These are phyloP conservation scores for Torulaspora gathmanii DNA, from an alignment of 805 yeast genomes.

Conservation along the genomic window DNA sequence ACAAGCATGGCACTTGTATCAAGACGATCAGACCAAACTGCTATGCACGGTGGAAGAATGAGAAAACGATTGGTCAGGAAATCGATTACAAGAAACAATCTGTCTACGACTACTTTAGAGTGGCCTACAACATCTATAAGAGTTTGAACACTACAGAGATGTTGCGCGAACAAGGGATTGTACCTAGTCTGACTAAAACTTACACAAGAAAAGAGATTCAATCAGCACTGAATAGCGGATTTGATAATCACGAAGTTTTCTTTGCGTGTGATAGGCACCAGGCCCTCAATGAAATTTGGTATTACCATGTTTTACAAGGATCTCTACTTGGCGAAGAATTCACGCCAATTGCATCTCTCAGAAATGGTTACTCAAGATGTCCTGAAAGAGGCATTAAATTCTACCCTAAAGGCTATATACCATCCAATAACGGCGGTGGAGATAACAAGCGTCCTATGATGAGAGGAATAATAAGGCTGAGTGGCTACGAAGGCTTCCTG, in stretches of 20 bases:
- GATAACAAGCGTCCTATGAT: slow-evolving; percentile 19
- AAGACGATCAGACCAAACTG: slow-evolving; percentile 71
- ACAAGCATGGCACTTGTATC: slow-evolving; percentile 92
- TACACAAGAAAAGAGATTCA: slow-evolving; percentile 55
- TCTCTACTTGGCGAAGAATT: slow-evolving; percentile 64
- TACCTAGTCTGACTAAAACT: slow-evolving; percentile 54
- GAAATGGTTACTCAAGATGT: slow-evolving; percentile 51
- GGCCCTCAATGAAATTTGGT: slow-evolving; percentile 57
- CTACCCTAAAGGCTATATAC: slow-evolving; percentile 57
- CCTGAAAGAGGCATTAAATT: slow-evolving; percentile 64
- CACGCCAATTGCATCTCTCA: slow-evolving; percentile 53
- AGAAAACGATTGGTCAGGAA: slow-evolving; percentile 1
- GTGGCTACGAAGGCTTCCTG: slow-evolving; percentile 47
- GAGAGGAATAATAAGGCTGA: slow-evolving; percentile 30
- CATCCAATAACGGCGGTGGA: slow-evolving; percentile 22
- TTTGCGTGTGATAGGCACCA: slow-evolving; percentile 54
- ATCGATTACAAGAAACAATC: slow-evolving; percentile 27
- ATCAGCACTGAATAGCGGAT: slow-evolving; percentile 46
- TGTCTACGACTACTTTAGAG: slow-evolving; percentile 67
- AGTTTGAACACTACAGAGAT: slow-evolving; percentile 63
- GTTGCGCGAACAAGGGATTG: slow-evolving; percentile 62
- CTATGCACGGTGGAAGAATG: slow-evolving; percentile 42
- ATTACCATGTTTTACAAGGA: slow-evolving; percentile 70
- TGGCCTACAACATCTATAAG: slow-evolving; percentile 54
- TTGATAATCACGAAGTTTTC: slow-evolving; percentile 50